These are phyloP conservation scores for Rutstroemia sp. DNA, from an alignment of 2,329 filamentous ascomycete species.

Conservation along the genomic window DNA sequence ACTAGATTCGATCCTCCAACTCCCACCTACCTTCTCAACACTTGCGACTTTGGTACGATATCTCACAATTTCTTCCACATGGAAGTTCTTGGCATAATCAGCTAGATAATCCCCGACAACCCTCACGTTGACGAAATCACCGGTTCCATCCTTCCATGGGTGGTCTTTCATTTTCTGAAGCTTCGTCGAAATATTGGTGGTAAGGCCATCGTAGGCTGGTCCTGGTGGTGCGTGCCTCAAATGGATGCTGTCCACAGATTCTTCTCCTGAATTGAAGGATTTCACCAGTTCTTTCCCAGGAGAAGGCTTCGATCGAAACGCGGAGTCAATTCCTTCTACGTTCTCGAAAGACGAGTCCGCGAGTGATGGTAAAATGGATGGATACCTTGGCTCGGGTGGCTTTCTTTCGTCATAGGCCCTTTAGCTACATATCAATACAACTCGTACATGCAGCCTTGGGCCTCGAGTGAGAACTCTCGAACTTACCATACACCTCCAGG, in stretches of 20 bases:
- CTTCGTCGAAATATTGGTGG: conserved; percentile 22
- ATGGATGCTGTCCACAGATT: conserved; percentile 1
- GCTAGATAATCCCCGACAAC: conserved; percentile 20
- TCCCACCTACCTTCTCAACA: conserved; percentile 15
- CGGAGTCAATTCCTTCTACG: background rate
- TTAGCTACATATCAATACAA: background rate
- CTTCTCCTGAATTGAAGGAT: background rate
- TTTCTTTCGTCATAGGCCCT: conserved; percentile 23
- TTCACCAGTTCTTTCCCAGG: background rate
- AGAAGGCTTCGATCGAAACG: background rate
- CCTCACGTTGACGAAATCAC: conserved; percentile 20
- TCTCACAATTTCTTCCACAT: conserved; percentile 14
- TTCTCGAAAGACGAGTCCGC: conserved; percentile 12
- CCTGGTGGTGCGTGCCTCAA: conserved; percentile 23
- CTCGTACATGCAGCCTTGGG: background rate
- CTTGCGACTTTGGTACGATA: conserved; percentile 22
- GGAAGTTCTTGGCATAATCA: conserved; percentile 14
- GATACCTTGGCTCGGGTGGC: conserved; percentile 20
- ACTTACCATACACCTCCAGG: conserved; percentile 47
- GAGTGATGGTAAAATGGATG: conserved; percentile 17
- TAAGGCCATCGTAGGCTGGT: conserved; percentile 22
- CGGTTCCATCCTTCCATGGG: conserved; percentile 22
- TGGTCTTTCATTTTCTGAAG: conserved; percentile 20
- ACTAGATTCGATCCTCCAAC: conserved; percentile 17
- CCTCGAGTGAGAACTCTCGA: background rate